Evolutionary conservation across 2,329 filamentous ascomycete genomes (phyloP).

Genomic region (Pseudocercospora musae): DNA sequence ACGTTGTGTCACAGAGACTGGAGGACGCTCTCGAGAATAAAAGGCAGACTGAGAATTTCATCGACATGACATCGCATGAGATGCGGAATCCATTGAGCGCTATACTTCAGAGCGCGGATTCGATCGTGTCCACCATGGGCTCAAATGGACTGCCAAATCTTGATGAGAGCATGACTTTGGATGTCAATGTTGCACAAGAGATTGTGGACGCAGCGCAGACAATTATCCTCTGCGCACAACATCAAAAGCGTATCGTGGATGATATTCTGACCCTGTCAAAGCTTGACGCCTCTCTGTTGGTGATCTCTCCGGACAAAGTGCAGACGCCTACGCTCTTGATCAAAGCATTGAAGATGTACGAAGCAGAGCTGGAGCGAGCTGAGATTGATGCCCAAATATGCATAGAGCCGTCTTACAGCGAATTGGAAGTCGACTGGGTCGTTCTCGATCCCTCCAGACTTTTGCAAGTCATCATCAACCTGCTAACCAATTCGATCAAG

Average conservation of each 20-base stretch:
- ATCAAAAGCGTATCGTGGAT: constrained; percentile 49
- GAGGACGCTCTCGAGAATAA: constrained; percentile 39
- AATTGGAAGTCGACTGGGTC: constrained; percentile 39
- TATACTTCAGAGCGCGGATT: constrained; percentile 43
- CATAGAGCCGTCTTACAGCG: constrained; percentile 38
- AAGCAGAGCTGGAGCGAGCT: constrained; percentile 29
- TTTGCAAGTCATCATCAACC: constrained; percentile 43
- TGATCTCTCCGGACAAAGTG: constrained; percentile 42
- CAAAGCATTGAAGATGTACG: constrained; percentile 35
- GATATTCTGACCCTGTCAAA: constrained; percentile 47
- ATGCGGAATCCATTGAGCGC: constrained; percentile 45
- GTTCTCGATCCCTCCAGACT: constrained; percentile 43
- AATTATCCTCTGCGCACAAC: constrained; percentile 46
- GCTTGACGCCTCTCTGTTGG: constrained; percentile 44
- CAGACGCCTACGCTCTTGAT: constrained; percentile 37
- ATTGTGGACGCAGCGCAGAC: constrained; percentile 36
- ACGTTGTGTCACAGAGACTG: constrained; percentile 30
- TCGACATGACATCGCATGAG: constrained; percentile 41
- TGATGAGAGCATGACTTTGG: constrained; percentile 28
- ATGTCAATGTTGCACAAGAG: constrained; percentile 21
- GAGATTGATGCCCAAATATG: constrained; percentile 27
- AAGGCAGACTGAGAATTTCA: constrained; percentile 38
- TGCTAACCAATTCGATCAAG: constrained; percentile 49
- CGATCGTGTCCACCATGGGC: constrained; percentile 37
- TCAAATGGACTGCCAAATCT: constrained; percentile 14